Percentiles rank a stretch among this genome's conserved stretches.
phyloP scores from a whole-genome alignment of 257 asterid species.

The Fraxinus anomala region DNA sequence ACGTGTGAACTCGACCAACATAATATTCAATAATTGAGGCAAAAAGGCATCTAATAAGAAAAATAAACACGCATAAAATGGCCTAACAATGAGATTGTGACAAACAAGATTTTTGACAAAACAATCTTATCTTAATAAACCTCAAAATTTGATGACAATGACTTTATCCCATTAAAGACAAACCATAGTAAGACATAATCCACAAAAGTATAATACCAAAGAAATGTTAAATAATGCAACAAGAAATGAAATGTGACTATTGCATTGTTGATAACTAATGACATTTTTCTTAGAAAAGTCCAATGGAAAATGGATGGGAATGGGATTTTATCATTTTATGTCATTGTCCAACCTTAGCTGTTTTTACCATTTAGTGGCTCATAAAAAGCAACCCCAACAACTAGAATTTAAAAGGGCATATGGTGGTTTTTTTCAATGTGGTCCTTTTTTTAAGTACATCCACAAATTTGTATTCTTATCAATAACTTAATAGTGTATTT shows the following conservation, averaged over 20 bases:
- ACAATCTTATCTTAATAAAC: slow-evolving; percentile 30
- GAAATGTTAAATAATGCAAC: neutral
- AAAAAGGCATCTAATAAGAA: neutral
- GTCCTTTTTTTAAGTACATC: slow-evolving; percentile 25
- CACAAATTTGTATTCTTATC: neutral
- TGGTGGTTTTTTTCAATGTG: slow-evolving; percentile 32
- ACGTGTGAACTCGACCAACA: neutral
- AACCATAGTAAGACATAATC: slow-evolving; percentile 38
- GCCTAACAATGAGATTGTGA: slow-evolving; percentile 31
- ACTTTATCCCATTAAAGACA: slow-evolving; percentile 45
- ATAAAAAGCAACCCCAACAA: slow-evolving; percentile 43
- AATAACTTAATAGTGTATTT: neutral
- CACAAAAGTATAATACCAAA: neutral
- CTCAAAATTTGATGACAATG: slow-evolving; percentile 37
- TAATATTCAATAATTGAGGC: neutral
- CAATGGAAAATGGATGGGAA: slow-evolving; percentile 25
- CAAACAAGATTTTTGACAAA: slow-evolving; percentile 26
- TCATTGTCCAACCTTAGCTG: slow-evolving; percentile 57
- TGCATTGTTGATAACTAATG: slow-evolving; percentile 23
- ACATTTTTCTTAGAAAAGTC: slow-evolving; percentile 26
- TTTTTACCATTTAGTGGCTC: slow-evolving; percentile 47
- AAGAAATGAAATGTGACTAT: neutral
- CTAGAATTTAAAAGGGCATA: slow-evolving; percentile 25
- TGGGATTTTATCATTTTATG: slow-evolving; percentile 31
- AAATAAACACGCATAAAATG: neutral